Percentiles rank a stretch among this genome's conserved stretches.
Conservation (phyloP, 257 asterid species). For the Osmanthus fragrans region DNA sequence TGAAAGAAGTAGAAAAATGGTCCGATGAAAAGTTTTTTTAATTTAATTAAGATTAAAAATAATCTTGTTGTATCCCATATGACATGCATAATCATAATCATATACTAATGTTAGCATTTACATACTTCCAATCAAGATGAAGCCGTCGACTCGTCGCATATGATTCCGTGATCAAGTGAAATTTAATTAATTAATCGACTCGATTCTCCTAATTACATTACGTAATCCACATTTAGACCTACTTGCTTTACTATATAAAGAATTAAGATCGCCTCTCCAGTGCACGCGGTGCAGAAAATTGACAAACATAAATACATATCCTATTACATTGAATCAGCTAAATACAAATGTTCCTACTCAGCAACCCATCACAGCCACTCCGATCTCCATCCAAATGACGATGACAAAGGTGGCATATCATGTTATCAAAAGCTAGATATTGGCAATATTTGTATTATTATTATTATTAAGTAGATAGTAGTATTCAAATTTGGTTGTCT, state of each 20-base stretch:
- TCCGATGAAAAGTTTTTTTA: no score
- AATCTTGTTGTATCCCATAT: no score
- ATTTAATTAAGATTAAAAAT: no score
- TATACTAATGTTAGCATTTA: not conserved
- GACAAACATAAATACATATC: not conserved
- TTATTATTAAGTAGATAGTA: no score
- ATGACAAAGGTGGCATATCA: not conserved
- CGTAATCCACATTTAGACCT: not conserved
- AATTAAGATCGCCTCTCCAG: not conserved
- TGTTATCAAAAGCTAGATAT: not conserved
- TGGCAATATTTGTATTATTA: not conserved
- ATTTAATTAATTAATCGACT: not conserved
- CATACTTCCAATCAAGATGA: not conserved
- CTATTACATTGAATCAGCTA: not conserved
- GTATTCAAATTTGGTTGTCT: no score
- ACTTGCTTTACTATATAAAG: no score
- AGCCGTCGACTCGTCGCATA: not conserved
- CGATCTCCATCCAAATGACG: not conserved
- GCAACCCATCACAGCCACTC: constrained; percentile 1
- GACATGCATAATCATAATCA: not conserved
- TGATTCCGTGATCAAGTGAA: not conserved
- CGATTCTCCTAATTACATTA: not conserved
- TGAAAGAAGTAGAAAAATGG: no score
- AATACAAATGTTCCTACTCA: not conserved
- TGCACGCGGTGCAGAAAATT: not conserved